Conservation (phyloP, 2,329 filamentous ascomycete species). For the Fusarium albosuccineum region DNA sequence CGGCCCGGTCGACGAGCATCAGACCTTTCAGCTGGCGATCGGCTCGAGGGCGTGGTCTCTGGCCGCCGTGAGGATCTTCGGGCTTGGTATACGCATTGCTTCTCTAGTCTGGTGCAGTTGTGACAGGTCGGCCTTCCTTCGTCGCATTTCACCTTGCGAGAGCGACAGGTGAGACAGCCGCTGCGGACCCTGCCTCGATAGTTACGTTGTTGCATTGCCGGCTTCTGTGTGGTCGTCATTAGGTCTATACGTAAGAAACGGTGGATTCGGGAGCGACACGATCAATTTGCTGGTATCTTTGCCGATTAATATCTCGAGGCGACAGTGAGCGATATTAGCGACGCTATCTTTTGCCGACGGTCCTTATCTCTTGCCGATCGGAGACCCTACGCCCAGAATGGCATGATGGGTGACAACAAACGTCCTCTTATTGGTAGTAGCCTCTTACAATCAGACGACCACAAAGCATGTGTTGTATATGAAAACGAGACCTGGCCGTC, state of each 20-base stretch:
- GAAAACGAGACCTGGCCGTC: too few relatives aligned
- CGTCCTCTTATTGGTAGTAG: too few relatives aligned
- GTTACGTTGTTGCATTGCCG: slow-evolving; percentile 19
- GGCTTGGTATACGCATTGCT: not conserved
- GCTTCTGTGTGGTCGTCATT: not conserved
- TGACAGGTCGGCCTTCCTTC: slow-evolving; percentile 29
- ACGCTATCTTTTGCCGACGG: not conserved
- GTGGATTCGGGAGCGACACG: not conserved
- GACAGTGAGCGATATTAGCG: not conserved
- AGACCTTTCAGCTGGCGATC: not conserved
- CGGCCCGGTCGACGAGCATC: too few relatives aligned
- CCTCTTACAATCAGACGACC: too few relatives aligned
- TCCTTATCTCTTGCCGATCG: not conserved
- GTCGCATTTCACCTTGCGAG: slow-evolving; percentile 38
- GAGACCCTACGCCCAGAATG: not conserved
- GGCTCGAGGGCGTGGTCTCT: not conserved
- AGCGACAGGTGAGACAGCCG: slow-evolving; percentile 41
- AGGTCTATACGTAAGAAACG: too few relatives aligned
- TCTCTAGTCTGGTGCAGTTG: slow-evolving; percentile 19
- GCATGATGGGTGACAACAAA: not conserved
- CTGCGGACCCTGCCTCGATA: slow-evolving; percentile 41
- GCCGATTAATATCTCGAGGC: not conserved
- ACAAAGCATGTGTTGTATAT: too few relatives aligned
- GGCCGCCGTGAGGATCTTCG: not conserved
- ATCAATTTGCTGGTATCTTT: too few relatives aligned